Evolutionary conservation across 1,139 yeast species (phyloP), one percentile per base, ranked within the genome.

Genomic region (Blastobotrys buckinghamii): DNA sequence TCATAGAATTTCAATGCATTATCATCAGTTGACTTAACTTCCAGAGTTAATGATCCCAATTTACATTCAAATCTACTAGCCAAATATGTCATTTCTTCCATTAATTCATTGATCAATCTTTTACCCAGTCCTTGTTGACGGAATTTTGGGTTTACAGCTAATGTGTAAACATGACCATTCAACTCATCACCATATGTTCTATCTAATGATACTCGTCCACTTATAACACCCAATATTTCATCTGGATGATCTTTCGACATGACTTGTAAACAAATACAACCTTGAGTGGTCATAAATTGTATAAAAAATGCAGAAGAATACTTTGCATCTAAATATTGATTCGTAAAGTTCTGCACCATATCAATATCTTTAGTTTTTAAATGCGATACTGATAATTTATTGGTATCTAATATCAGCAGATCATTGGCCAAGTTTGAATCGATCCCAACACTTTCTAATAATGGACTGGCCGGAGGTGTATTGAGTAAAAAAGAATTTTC

Each of bases 121-220:
- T 52, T 34, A 4, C 58, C 63, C 9, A 52, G 48, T 9, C 63
- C 63, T 5, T 16, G 39, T n/a, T 58, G 50, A 5, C 63, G 53
- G 43, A 35, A 45, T 12, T 49, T 42, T 6, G 46, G 47, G 40
- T 52, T 56, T 6, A 55, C 57, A 10, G 56, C 58, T 17, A 55
- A 48, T 5, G 56, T 52, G 24, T 48, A 53, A 15, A 54, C 37
- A 33, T 54, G 56, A 17, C 49, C 57, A 13, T 24, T 24, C 19
- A 35, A 32, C 26, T 9, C 15, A 9, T 20, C 16, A 22, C 37
- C 35, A 32, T 42, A 44, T 16, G 48, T 33, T n/a, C 30, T n/a
- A 20, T 45, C 48, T 16, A 45, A 24, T 4, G 39, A 39, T 16
- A 55, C 34, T 30, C 48, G 45, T n/a, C 60, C 60, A 8, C 59